A percentile compares a stretch with the other conserved stretches of the same genome.
These are phyloP conservation scores for Penicillium sp. DNA, from an alignment of 2,329 filamentous ascomycete genomes.

Conservation along the genomic window DNA sequence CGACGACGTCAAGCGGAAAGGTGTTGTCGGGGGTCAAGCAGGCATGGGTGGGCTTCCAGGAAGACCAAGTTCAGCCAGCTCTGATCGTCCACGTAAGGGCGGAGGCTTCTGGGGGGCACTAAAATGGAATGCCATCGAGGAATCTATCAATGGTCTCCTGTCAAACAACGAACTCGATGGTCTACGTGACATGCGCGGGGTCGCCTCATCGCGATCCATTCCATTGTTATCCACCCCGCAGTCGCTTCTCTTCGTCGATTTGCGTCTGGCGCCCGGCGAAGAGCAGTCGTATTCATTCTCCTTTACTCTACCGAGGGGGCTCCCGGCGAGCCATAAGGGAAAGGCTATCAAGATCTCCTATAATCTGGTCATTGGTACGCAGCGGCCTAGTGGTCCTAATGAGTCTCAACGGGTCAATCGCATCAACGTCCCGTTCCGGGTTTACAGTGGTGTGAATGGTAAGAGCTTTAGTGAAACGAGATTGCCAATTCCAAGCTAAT, in stretches of 20 bases:
- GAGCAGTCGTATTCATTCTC: slow-evolving; percentile 82
- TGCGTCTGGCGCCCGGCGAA: slow-evolving; percentile 82
- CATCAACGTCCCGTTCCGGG: slow-evolving; percentile 89
- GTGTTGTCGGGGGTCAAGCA: slow-evolving; percentile 76
- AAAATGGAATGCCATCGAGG: slow-evolving; percentile 84
- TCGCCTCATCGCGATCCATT: slow-evolving; percentile 79
- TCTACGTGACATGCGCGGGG: slow-evolving; percentile 91
- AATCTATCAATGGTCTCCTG: slow-evolving; percentile 82
- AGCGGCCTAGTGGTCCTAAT: slow-evolving; percentile 72
- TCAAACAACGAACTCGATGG: slow-evolving; percentile 84
- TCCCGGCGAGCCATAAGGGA: slow-evolving; percentile 88
- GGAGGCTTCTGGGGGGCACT: slow-evolving; percentile 78
- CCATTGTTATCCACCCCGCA: slow-evolving; percentile 93
- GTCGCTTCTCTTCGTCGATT: slow-evolving; percentile 91
- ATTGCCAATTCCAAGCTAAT: slow-evolving; percentile 21
- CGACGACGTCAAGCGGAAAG: slow-evolving; percentile 93
- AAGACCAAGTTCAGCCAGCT: slow-evolving; percentile 50
- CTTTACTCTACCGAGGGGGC: slow-evolving; percentile 77
- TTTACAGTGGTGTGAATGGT: slow-evolving; percentile 88
- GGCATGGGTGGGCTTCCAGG: slow-evolving; percentile 69
- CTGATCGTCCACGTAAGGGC: slow-evolving; percentile 55
- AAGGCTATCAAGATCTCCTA: slow-evolving; percentile 94
- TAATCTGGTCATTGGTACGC: slow-evolving; percentile 85
- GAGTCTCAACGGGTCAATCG: slow-evolving; percentile 79
- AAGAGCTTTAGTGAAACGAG: slow-evolving; percentile 16